A percentile compares a stretch with the other conserved stretches of the same genome.
phyloP scores from a whole-genome alignment of 345 rosid genomes.

The Eutrema yunnanense region DNA sequence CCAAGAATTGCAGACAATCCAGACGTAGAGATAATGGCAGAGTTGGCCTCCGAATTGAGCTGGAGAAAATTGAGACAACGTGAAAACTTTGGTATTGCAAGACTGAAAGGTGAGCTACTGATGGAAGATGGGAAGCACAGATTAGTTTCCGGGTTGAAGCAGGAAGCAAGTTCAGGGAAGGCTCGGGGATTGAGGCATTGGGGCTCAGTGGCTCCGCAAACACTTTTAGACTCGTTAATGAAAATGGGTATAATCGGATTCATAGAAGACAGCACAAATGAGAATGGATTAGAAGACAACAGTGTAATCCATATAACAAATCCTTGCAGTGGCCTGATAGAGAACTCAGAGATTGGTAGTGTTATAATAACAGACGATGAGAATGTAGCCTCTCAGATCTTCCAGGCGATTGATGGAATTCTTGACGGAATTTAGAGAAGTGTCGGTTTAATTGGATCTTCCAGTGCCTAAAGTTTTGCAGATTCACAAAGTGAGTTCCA shows the following conservation, averaged over 20 bases:
- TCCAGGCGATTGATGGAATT: conserved; percentile 36
- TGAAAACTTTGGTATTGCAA: conserved; percentile 36
- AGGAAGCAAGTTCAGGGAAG: conserved; percentile 22
- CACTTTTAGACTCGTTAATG: conserved; percentile 39
- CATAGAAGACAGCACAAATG: conserved; percentile 26
- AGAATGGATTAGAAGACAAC: conserved; percentile 24
- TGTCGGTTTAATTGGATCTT: not conserved
- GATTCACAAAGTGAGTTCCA: not conserved
- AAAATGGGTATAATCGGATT: conserved; percentile 51
- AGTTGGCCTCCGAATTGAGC: conserved; percentile 37
- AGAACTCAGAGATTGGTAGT: conserved; percentile 39
- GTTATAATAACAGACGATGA: conserved; percentile 39
- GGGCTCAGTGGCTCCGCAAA: conserved; percentile 48
- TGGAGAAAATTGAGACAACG: conserved; percentile 41
- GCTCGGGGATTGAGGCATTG: conserved; percentile 33
- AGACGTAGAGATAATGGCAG: conserved; percentile 50
- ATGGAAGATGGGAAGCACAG: conserved; percentile 40
- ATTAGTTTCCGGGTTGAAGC: conserved; percentile 36
- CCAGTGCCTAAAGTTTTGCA: not conserved
- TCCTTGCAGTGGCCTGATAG: conserved; percentile 44
- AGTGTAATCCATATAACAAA: conserved; percentile 28
- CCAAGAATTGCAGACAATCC: conserved; percentile 31
- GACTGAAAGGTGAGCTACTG: conserved; percentile 60
- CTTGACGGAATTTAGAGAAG: conserved; percentile 43
- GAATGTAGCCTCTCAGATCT: conserved; percentile 38